These are phyloP conservation scores for Neohortaea acidophila DNA, from an alignment of 495 filamentous ascomycete species.

Conservation along the genomic window DNA sequence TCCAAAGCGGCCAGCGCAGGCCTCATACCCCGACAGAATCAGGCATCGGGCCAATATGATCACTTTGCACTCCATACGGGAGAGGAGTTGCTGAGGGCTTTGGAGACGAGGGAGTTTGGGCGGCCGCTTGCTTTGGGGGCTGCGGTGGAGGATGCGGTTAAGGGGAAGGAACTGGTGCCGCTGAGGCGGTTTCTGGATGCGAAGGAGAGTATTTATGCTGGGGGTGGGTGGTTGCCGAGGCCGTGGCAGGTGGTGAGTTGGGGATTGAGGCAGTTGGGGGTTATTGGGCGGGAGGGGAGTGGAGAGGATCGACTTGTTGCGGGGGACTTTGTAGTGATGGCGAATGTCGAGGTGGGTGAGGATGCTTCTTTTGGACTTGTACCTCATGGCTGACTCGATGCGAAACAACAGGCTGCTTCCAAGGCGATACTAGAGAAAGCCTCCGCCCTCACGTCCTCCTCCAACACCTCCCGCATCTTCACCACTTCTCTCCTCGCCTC, in stretches of 20 bases:
- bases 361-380: background rate
- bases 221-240: constrained; percentile 34
- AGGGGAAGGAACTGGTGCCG: constrained; percentile 51
- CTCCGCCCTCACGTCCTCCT: constrained; percentile 13
- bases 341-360: constrained; percentile 41
- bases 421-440: constrained; percentile 18
- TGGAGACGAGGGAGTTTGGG: constrained; percentile 69
- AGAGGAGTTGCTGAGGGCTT: constrained; percentile 49
- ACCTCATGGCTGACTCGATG: background rate
- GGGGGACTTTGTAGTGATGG: constrained; percentile 43
- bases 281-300: constrained; percentile 38
- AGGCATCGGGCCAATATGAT: constrained; percentile 25
- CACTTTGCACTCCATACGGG: constrained; percentile 51
- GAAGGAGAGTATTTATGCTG: constrained; percentile 47
- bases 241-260: constrained; percentile 56
- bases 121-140: constrained; percentile 66
- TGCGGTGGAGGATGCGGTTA: constrained; percentile 61
- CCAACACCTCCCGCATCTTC: constrained; percentile 18
- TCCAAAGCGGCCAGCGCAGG: constrained; percentile 52
- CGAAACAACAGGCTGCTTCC: constrained; percentile 18
- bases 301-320: constrained; percentile 32
- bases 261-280: constrained; percentile 56
- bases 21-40: constrained; percentile 36
- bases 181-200: constrained; percentile 43
- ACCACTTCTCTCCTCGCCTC: constrained; percentile 11